Evolutionary conservation across 768 basidiomycete genomes (phyloP), one percentile per base, ranked within the genome.

Genomic region (Tricholoma bakamatsutake): DNA sequence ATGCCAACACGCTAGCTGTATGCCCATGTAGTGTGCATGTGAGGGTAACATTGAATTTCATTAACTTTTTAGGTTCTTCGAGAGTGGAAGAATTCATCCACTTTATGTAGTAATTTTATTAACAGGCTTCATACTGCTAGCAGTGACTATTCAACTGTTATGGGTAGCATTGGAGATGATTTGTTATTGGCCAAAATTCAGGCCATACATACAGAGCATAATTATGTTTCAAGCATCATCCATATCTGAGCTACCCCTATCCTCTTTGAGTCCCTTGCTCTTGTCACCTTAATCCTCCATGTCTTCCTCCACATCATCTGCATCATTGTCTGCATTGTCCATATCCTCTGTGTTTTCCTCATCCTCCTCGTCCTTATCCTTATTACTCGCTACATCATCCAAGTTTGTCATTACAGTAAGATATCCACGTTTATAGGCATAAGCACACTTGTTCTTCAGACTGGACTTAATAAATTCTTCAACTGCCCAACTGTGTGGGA

Each of bases 401-500:
- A 45, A 35, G 34, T 35, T 35, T 50, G 48, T 31, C n/a, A 33
- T 50, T 33, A 33, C 30, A 7, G 13, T 18, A 31, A 50, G 24
- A 33, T 50, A 31, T 35, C 34, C 21, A 4, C n/a, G 10, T 50
- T 21, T 50, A 35, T 12, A 8, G 11, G 30, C 34, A 50, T 50
- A 50, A 6, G 48, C 48, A 13, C 7, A 30, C 48, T 50, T 31
- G 48, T 50, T 50, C 34, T 50, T 50, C 10, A 50, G 48, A 13
- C 48, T 50, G n/a, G 48, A 50, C 31, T 35, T 31, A 15, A 50
- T 50, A 17, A 50, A 33, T 50, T 50, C 48, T 50, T 50, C 48
- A 13, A 50, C 15, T 2, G 12, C 31, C 31, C 31, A 35, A 30
- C 31, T n/a, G 12, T 31, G n/a, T 17, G 30, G 48, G 18, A 50